Evolutionary conservation across 805 yeast species (phyloP).

Genomic region (Crinitomyces ghanaensis): DNA sequence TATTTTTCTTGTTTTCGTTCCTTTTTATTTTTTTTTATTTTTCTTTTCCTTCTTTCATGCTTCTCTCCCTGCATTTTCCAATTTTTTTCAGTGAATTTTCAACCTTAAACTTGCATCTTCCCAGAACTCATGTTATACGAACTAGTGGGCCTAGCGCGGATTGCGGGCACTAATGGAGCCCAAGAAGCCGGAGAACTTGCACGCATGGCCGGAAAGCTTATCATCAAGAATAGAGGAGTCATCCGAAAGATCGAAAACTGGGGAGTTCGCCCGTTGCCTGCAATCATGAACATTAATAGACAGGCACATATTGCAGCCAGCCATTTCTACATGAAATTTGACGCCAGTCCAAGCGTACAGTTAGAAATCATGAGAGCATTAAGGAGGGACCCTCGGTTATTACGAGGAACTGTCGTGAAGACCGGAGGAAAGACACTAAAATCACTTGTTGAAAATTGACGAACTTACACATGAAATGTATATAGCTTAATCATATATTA

Average conservation of each 20-base stretch:
- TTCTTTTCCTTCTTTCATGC: too few relatives aligned
- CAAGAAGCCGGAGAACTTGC: constrained; percentile 56
- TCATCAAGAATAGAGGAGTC: constrained; percentile 88
- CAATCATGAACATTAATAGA: constrained; percentile 71
- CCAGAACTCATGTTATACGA: constrained; percentile 94
- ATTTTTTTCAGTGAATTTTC: too few relatives aligned
- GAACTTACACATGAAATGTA: too few relatives aligned
- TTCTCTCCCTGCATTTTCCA: too few relatives aligned
- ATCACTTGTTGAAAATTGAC: too few relatives aligned
- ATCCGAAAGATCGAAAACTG: constrained; percentile 69
- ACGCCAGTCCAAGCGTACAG: constrained; percentile 77
- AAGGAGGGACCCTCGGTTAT: constrained; percentile 81
- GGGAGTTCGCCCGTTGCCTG: constrained; percentile 72
- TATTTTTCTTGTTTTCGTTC: too few relatives aligned
- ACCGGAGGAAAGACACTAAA: constrained; percentile 22
- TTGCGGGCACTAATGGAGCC: constrained; percentile 39
- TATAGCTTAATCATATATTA: too few relatives aligned
- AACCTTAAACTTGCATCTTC: too few relatives aligned
- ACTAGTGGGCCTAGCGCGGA: constrained; percentile 80
- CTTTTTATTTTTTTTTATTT: too few relatives aligned
- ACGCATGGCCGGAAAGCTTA: constrained; percentile 66
- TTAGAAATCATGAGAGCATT: constrained; percentile 70
- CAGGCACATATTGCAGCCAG: constrained; percentile 86
- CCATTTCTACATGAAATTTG: constrained; percentile 78
- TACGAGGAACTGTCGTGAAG: constrained; percentile 63